Base-by-base conservation (phyloP, 345 rosid genomes). In the Heritiera littoralis region DNA sequence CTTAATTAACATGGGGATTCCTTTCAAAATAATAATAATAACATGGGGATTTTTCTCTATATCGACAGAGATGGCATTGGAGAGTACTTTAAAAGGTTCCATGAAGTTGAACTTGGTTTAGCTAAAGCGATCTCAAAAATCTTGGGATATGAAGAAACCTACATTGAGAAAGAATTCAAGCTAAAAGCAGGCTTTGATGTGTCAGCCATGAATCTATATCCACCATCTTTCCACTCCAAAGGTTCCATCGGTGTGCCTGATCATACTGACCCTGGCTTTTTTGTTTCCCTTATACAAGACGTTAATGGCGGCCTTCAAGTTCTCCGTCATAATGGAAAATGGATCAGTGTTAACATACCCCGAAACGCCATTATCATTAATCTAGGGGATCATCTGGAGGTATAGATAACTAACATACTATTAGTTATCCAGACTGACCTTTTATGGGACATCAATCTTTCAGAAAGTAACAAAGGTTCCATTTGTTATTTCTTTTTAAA, bases 181-280 rank as follows among this genome's bases (percentile, higher is more conserved):
- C 45, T 83, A 49, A 76, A 73, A 9, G 43, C 58, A 66, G 86
- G 86, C 18, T 83, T 80, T 41, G 86, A 83, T 73, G 81, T 83
- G 1, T 63, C 79, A 28, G 79, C 83, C 69, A 56, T 83, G 79
- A 83, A 83, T 74, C 41, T 77, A 6, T 83, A 83, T 52, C 86
- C 86, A 1, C 81, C 86, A 51, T 56, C 30, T 59, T 73, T 43
- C 51, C 30, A 80, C 17, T 80, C 86, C 7, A 73, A 66, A 49
- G 79, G 83, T 40, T 15, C 83, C 8, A 23, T 78, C 6, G 83
- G 86, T 13, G 11, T 80, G 1, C 69, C 83, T 52, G 68, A 72
- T 28, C 86, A 84, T 6, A 83, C 86, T 7, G 86, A 83, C 23
- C 86, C 86, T 4, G 86, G 86, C 41, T 76, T 83, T 66, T 32